Conservation (phyloP, 1,139 yeast genomes). For the Groenewaldozyma sp. region DNA sequence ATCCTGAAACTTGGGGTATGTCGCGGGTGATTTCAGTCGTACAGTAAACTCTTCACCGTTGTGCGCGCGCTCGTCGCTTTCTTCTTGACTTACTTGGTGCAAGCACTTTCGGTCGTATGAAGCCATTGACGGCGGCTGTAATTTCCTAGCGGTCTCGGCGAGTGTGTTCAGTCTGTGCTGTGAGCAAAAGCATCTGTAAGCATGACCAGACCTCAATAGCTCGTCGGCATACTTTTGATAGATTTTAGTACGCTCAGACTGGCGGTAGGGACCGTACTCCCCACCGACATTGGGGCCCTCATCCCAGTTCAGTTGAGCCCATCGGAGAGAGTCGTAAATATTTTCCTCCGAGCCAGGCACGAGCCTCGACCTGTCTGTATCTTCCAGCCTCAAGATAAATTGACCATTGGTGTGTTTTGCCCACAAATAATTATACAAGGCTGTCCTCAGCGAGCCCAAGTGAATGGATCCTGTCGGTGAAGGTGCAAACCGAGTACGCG, state of each 20-base stretch:
- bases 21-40: constrained; percentile 51
- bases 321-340: constrained; percentile 61
- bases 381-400: constrained; percentile 77
- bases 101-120: constrained; percentile 81
- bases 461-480: constrained; percentile 95
- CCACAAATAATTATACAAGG: constrained; percentile 74
- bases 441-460: constrained; percentile 87
- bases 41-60: constrained; percentile 27
- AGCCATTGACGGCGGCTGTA: constrained; percentile 85
- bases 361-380: constrained; percentile 74
- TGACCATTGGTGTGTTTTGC: constrained; percentile 76
- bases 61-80: constrained; percentile 31
- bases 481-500: constrained; percentile 90
- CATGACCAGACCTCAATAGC: constrained; percentile 55
- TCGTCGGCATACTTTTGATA: constrained; percentile 50
- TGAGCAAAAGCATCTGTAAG: constrained; percentile 81
- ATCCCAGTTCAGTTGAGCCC: constrained; percentile 72
- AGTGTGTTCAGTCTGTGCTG: constrained; percentile 64
- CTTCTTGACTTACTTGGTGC: constrained; percentile 36
- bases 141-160: constrained; percentile 59
- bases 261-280: constrained; percentile 62
- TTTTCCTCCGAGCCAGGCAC: constrained; percentile 76
- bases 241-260: constrained; percentile 64
- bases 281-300: constrained; percentile 53
- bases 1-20: constrained; percentile 60